Base-by-base conservation (phyloP, 2,329 filamentous ascomycete species). In the Basipetospora chlamydospora region DNA sequence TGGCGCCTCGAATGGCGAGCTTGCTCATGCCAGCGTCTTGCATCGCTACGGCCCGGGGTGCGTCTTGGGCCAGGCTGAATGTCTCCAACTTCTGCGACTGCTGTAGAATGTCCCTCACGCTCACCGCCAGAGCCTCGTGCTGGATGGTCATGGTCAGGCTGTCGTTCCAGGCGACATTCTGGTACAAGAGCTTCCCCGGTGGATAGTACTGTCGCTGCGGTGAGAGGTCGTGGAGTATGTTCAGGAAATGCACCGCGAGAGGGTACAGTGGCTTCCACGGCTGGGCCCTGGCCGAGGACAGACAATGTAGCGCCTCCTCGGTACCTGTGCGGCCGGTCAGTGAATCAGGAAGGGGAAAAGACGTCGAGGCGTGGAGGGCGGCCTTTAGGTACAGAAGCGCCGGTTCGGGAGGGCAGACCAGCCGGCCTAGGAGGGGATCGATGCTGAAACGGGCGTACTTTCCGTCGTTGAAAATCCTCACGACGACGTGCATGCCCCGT, bases 251-350 rank as follows among this genome's bases (percentile, higher is more conserved):
- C 21, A 9, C 6, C 3, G 45, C 26, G 8, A 8, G 22, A 1
- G 13, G 4, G 1, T 26, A 28, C 2, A 65, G 30, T 0, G 58
- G 53, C 0, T 39, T 46, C 66, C 66, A 73, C 0, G 68, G 67
- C 23, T 69, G 65, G 23, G 62, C 66, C 2, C 53, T 50, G 0
- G 64, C 69, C 0, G 70, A 70, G 3, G 50, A 45, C 0, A 80
- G 52, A 20, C 58, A 61, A 2, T 59, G 50, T 0, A 74, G 40
- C 0, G 72, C 65, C 48, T 79, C 73, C 45, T 81, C 76, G 0
- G 62, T 66, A 0, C 77, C 77, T 0, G 73, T 80, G 0, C 63
- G 58, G 0, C 61, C 54, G 0, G 74, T 80, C 0, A 81, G 56
- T 0, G 58, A 52, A 45, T 81, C 77, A 0, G 70, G 64, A 0